Evolutionary conservation across 2,329 filamentous ascomycete genomes (phyloP).

Genomic region (Diplocarpon mali): DNA sequence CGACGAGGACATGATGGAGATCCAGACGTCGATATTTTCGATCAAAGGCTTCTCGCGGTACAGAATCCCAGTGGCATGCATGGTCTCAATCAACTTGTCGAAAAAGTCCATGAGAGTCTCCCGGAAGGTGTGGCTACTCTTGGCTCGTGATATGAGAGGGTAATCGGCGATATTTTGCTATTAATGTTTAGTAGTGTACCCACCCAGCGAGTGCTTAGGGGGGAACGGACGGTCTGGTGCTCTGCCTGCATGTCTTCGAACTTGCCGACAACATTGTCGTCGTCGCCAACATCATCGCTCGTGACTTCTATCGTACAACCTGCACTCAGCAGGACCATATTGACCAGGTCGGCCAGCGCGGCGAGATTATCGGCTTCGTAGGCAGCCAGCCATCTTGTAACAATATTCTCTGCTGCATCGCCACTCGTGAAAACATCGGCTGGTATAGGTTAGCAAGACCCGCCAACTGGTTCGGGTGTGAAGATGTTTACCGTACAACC

Average conservation of each 20-base stretch:
- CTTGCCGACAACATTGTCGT: slow-evolving; percentile 72
- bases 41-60: slow-evolving; percentile 62
- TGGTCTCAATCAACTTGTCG: slow-evolving; percentile 58
- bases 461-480: neutral
- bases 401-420: slow-evolving; percentile 43
- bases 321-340: slow-evolving; percentile 57
- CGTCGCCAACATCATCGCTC: slow-evolving; percentile 75
- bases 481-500: slow-evolving; percentile 23
- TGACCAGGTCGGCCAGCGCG: slow-evolving; percentile 52
- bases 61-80: slow-evolving; percentile 72
- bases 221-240: slow-evolving; percentile 58
- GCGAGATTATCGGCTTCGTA: slow-evolving; percentile 43
- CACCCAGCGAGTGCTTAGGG: neutral
- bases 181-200: neutral
- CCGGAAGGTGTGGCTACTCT: slow-evolving; percentile 67
- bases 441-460: slow-evolving; percentile 28
- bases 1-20: slow-evolving; percentile 83
- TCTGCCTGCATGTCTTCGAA: slow-evolving; percentile 79
- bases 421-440: slow-evolving; percentile 54
- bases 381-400: slow-evolving; percentile 47
- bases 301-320: slow-evolving; percentile 74
- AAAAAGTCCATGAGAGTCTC: slow-evolving; percentile 71
- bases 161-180: slow-evolving; percentile 78
- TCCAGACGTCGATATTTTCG: slow-evolving; percentile 84
- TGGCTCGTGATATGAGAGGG: slow-evolving; percentile 74